A percentile compares a stretch with the other conserved stretches of the same genome.
Conservation (phyloP, 768 basidiomycete species). For the Coprinellus micaceus region DNA sequence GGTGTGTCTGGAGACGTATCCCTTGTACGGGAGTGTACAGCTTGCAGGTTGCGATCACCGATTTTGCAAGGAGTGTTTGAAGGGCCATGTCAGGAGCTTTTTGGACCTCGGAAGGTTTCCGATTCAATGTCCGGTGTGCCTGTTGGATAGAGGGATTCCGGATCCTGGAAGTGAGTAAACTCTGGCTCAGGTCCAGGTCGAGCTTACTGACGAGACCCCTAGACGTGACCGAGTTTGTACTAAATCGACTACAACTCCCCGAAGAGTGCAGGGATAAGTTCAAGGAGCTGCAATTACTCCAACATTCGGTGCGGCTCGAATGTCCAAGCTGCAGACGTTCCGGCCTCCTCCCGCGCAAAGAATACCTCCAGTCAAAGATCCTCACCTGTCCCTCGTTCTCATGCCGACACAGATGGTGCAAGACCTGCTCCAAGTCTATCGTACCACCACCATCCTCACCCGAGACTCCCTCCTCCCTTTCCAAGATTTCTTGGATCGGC, state of each 20-base stretch:
- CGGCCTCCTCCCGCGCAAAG: slow-evolving; percentile 2
- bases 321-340: slow-evolving; percentile 7
- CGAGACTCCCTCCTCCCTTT: too few species aligned
- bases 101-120: slow-evolving; percentile 9
- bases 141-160: slow-evolving; percentile 7
- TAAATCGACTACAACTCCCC: slow-evolving; percentile 6
- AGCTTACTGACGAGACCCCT: background rate
- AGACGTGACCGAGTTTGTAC: slow-evolving; percentile 5
- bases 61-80: slow-evolving; percentile 12
- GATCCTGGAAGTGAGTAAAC: slow-evolving; percentile 9
- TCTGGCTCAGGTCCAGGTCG: background rate
- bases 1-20: slow-evolving; percentile 7
- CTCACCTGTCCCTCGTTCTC: background rate
- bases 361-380: slow-evolving; percentile 5
- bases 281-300: slow-evolving; percentile 7
- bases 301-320: slow-evolving; percentile 8
- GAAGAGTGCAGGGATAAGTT: slow-evolving; percentile 6
- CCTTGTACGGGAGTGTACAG: slow-evolving; percentile 1
- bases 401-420: slow-evolving; percentile 10
- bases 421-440: slow-evolving; percentile 7
- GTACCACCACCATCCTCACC: background rate
- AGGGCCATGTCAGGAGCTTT: slow-evolving; percentile 10
- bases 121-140: slow-evolving; percentile 10
- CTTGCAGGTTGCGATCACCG: slow-evolving; percentile 8
- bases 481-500: too few species aligned